Conservation (phyloP, 495 filamentous ascomycete genomes). For the Elaphomyces granulatus region DNA sequence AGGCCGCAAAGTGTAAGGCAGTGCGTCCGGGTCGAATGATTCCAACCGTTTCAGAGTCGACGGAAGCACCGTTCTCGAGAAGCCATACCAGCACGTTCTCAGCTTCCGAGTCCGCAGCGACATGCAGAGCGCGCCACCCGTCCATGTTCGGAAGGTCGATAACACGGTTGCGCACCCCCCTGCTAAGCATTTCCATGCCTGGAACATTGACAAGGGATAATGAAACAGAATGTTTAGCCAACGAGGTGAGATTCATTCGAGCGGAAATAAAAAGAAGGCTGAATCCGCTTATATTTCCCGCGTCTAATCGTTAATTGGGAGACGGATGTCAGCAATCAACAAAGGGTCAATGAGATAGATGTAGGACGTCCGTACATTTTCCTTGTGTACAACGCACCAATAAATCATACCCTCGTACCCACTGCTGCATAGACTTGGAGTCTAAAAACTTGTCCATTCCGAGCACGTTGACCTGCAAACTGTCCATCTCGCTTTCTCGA, state of each 20-base stretch:
- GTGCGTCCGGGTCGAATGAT: conserved; percentile 1
- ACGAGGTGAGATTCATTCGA: conserved; percentile 2
- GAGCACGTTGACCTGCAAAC: no score
- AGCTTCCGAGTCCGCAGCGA: conserved; percentile 3
- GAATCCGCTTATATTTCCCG: background rate
- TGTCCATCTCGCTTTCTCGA: conserved; percentile 2
- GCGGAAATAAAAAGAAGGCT: conserved; percentile 3
- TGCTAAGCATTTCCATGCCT: no score
- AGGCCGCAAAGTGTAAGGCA: conserved; percentile 3
- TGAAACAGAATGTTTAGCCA: conserved; percentile 2
- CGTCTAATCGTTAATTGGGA: background rate
- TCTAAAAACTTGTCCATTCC: conserved; percentile 3
- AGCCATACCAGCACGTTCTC: conserved; percentile 2
- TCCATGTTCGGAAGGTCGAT: conserved; percentile 1
- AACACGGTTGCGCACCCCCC: no score
- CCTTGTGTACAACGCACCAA: conserved; percentile 3
- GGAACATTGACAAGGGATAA: conserved; percentile 2
- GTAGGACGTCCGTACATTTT: conserved; percentile 2
- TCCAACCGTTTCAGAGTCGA: conserved; percentile 3
- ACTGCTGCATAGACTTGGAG: conserved; percentile 1
- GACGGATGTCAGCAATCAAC: conserved; percentile 1
- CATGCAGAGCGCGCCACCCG: conserved; percentile 3
- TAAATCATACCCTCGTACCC: conserved; percentile 3
- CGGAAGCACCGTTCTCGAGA: conserved; percentile 1
- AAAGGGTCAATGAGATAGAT: background rate